Conservation (phyloP, 805 yeast genomes). For the Kodamaea sagamina region DNA sequence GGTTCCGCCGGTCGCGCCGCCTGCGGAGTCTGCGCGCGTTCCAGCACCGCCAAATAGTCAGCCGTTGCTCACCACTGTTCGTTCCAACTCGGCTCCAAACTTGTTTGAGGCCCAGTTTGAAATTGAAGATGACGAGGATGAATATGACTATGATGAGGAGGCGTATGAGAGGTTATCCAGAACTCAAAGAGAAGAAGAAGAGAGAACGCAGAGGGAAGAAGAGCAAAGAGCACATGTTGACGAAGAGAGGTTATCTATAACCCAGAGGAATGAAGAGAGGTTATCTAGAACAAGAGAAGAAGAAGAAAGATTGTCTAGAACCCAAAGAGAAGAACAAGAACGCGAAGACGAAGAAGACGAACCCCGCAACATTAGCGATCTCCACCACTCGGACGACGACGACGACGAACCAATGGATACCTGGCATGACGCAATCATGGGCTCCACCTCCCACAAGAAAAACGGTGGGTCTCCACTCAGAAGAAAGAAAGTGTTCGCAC, state of each 20-base stretch:
- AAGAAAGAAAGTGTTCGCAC: slow-evolving; percentile 8
- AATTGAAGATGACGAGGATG: slow-evolving; percentile 15
- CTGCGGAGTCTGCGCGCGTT: not conserved
- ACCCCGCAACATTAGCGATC: slow-evolving; percentile 29
- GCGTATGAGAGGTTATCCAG: slow-evolving; percentile 15
- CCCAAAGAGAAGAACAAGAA: not conserved
- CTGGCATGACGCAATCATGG: not conserved
- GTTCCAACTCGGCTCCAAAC: slow-evolving; percentile 7
- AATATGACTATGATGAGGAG: slow-evolving; percentile 17
- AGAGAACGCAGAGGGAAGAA: too few species aligned
- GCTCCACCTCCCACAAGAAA: too few species aligned
- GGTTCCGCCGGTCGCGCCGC: slow-evolving; percentile 2
- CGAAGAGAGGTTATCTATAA: slow-evolving; percentile 11
- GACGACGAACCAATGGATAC: slow-evolving; percentile 18
- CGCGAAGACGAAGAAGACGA: slow-evolving; percentile 22
- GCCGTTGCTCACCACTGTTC: not conserved
- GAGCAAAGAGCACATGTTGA: too few species aligned
- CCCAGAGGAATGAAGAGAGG: slow-evolving; percentile 4
- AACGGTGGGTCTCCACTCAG: too few species aligned
- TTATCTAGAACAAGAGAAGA: slow-evolving; percentile 12
- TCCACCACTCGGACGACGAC: slow-evolving; percentile 34
- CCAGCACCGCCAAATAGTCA: slow-evolving; percentile 1
- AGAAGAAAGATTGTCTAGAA: slow-evolving; percentile 13
- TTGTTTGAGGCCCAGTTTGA: slow-evolving; percentile 3
- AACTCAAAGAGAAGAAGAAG: slow-evolving; percentile 9